phyloP scores from a whole-genome alignment of 106 monocot genomes.

The Allium fistulosum region DNA sequence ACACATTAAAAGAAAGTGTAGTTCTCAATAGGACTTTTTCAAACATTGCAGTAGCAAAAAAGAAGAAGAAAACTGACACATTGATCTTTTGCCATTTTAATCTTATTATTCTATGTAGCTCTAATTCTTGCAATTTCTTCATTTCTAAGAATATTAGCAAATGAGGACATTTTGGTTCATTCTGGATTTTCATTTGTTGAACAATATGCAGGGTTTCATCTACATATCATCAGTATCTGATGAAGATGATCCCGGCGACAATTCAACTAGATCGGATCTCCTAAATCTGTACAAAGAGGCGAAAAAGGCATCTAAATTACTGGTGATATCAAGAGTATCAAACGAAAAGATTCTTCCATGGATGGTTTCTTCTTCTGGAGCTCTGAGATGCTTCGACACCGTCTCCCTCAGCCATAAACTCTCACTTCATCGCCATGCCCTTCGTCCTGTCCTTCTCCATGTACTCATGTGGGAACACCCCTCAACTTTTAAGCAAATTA shows the following conservation, averaged over 20 bases:
- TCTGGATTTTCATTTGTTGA: no score
- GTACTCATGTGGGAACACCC: slow-evolving; percentile 63
- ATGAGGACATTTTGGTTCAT: no score
- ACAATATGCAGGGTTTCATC: slow-evolving; percentile 55
- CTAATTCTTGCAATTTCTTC: no score
- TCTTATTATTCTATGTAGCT: no score
- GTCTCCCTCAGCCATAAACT: slow-evolving; percentile 80
- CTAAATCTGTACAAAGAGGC: slow-evolving; percentile 51
- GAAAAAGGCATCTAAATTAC: slow-evolving; percentile 30
- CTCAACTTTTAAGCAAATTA: neutral
- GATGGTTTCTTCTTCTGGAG: slow-evolving; percentile 59
- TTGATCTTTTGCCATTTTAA: no score
- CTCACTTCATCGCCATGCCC: slow-evolving; percentile 66
- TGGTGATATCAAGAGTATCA: slow-evolving; percentile 59
- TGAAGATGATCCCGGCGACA: slow-evolving; percentile 25
- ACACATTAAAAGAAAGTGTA: no score
- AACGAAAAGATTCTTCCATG: slow-evolving; percentile 72
- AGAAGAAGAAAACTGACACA: no score
- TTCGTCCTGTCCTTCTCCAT: slow-evolving; percentile 44
- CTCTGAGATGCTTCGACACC: slow-evolving; percentile 71
- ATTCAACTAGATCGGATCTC: slow-evolving; percentile 61
- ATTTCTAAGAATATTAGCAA: no score
- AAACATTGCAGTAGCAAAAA: no score
- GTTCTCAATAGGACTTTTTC: no score
- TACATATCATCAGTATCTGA: slow-evolving; percentile 65